Percentiles rank a stretch among this genome's conserved stretches.
phyloP scores from a whole-genome alignment of 2,329 filamentous ascomycete genomes.

The Dactylella cylindrospora region DNA sequence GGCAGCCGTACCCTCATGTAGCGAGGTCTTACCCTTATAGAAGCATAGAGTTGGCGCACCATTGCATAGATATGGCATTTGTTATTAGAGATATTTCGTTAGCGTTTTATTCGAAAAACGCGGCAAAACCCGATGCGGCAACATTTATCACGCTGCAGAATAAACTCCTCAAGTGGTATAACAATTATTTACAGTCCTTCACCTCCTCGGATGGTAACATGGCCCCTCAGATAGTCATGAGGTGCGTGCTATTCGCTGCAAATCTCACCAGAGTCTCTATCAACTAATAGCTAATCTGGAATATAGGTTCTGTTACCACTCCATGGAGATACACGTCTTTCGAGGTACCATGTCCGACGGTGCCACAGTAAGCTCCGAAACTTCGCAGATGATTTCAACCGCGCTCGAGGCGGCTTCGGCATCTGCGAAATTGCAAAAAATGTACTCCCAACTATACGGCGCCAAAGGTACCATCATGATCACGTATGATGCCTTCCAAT shows the following conservation, averaged over 20 bases:
- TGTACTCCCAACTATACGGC: slow-evolving; percentile 27
- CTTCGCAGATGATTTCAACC: slow-evolving; percentile 22
- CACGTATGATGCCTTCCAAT: slow-evolving; percentile 33
- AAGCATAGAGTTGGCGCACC: slow-evolving; percentile 10
- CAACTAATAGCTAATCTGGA: neutral
- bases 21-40: slow-evolving; percentile 13
- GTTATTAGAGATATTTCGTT: slow-evolving; percentile 12
- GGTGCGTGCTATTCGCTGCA: slow-evolving; percentile 1
- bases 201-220: slow-evolving; percentile 6
- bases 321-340: slow-evolving; percentile 27
- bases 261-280: neutral
- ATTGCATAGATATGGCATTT: slow-evolving; percentile 20
- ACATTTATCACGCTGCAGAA: slow-evolving; percentile 14
- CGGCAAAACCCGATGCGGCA: neutral
- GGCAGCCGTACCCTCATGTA: slow-evolving; percentile 38
- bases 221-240: slow-evolving; percentile 14
- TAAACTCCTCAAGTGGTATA: slow-evolving; percentile 15
- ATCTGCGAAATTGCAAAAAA: slow-evolving; percentile 14
- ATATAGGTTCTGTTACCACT: slow-evolving; percentile 24
- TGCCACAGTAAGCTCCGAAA: slow-evolving; percentile 18
- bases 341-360: slow-evolving; percentile 19
- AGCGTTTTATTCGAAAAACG: slow-evolving; percentile 22
- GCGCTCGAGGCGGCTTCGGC: neutral
- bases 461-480: slow-evolving; percentile 18
- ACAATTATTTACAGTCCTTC: slow-evolving; percentile 13